Conservation (phyloP, 208 protist genomes). For the Angomonas deanei region DNA sequence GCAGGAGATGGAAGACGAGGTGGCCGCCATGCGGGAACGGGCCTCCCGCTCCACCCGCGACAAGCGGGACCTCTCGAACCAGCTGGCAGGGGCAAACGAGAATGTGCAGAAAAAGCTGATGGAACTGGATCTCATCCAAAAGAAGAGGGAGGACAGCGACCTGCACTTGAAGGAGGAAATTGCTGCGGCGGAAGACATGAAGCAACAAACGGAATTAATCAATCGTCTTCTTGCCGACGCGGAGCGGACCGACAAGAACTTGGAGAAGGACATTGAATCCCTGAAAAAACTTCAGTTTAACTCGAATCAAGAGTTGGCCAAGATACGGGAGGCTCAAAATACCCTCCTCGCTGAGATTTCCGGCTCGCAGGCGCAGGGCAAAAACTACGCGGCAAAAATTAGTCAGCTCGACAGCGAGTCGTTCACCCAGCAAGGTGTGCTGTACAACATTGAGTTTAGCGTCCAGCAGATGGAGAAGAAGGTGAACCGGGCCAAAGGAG, state of each 20-base stretch:
- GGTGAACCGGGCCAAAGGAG: constrained; percentile 82
- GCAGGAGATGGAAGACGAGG: constrained; percentile 68
- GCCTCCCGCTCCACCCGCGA: constrained; percentile 46
- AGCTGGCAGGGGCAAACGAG: constrained; percentile 21
- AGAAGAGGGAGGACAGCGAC: constrained; percentile 14
- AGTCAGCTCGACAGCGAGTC: constrained; percentile 77
- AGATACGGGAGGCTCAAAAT: constrained; percentile 51
- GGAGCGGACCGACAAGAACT: constrained; percentile 33
- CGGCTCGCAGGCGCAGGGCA: constrained; percentile 77
- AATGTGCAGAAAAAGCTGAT: constrained; percentile 27
- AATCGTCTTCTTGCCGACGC: constrained; percentile 47
- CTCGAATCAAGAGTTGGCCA: constrained; percentile 75
- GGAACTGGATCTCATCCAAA: constrained; percentile 26
- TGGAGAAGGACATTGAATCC: constrained; percentile 71
- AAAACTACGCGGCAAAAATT: constrained; percentile 83
- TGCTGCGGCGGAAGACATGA: constrained; percentile 42
- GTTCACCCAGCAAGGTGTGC: constrained; percentile 89
- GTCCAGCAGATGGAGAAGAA: constrained; percentile 95
- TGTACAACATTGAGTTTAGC: constrained; percentile 94
- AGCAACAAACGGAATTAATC: constrained; percentile 58
- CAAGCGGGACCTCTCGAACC: constrained; percentile 21
- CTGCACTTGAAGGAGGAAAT: constrained; percentile 36
- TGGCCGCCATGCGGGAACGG: constrained; percentile 62
- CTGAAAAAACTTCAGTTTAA: constrained; percentile 82
- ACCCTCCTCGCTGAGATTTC: constrained; percentile 74